phyloP scores from a whole-genome alignment of 129 eudicot genomes.

The Smallanthus sonchifolius region DNA sequence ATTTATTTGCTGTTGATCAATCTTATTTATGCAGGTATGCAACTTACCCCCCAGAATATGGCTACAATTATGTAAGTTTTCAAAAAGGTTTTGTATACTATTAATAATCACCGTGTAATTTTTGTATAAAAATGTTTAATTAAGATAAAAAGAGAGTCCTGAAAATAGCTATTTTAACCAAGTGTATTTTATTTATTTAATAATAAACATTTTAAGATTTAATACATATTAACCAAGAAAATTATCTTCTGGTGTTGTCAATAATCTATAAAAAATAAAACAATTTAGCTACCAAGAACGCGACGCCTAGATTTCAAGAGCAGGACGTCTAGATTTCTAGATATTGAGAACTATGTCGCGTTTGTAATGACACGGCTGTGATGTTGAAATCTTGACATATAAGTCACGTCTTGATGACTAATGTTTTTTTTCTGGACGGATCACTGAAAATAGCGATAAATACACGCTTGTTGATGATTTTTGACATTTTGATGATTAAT shows the following conservation, averaged over 20 bases:
- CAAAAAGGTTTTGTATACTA: neutral
- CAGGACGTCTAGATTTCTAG: neutral
- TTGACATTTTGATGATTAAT: no score
- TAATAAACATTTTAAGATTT: neutral
- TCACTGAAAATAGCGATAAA: no score
- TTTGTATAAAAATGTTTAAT: neutral
- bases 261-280: neutral
- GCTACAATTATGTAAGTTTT: constrained; percentile 18
- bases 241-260: neutral
- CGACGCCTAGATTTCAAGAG: neutral
- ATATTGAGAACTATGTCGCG: neutral
- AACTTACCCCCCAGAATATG: constrained; percentile 5
- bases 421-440: no score
- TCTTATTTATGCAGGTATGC: constrained; percentile 3
- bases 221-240: neutral
- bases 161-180: neutral
- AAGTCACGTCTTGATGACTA: neutral
- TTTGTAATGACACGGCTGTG: no score
- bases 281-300: neutral
- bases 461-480: no score
- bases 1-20: neutral
- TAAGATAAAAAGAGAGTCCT: neutral
- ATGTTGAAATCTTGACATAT: neutral
- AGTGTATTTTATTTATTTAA: neutral
- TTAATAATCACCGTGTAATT: neutral